phyloP scores from a whole-genome alignment of 2,329 filamentous ascomycete genomes.

The Fusarium sp. region DNA sequence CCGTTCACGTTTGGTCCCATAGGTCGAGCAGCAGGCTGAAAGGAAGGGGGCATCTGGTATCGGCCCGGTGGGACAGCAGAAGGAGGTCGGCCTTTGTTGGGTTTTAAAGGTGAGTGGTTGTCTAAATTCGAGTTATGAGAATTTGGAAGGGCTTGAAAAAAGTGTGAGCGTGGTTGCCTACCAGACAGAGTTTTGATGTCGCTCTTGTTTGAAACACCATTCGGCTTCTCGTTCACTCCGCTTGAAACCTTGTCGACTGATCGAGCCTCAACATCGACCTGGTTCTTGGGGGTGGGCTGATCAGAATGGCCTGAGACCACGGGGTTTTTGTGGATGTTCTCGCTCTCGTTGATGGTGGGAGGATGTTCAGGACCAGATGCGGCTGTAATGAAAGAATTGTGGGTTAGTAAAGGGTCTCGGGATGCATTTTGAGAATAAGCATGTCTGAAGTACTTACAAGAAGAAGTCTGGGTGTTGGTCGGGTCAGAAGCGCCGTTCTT shows the following conservation, averaged over 20 bases:
- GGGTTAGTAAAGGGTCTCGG: constrained; percentile 21
- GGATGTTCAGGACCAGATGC: constrained; percentile 32
- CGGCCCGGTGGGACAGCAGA: constrained; percentile 48
- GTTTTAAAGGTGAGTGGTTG: constrained; percentile 26
- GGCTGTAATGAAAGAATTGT: constrained; percentile 10
- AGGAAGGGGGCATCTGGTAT: constrained; percentile 58
- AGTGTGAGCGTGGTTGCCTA: constrained; percentile 13
- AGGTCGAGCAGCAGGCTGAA: constrained; percentile 51
- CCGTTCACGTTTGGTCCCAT: constrained; percentile 47
- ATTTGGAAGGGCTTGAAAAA: neutral
- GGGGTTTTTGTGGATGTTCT: constrained; percentile 26
- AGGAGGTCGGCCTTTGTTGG: constrained; percentile 44
- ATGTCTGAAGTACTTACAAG: constrained; percentile 37
- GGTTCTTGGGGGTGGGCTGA: constrained; percentile 38
- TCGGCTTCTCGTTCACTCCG: constrained; percentile 24
- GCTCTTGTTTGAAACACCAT: constrained; percentile 24
- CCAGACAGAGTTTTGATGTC: constrained; percentile 30
- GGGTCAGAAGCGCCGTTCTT: constrained; percentile 11
- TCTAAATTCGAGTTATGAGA: constrained; percentile 22
- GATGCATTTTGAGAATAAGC: neutral
- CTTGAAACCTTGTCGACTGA: constrained; percentile 6
- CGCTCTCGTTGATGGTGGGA: constrained; percentile 21
- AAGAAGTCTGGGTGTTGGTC: constrained; percentile 25
- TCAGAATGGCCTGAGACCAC: constrained; percentile 30
- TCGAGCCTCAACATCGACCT: constrained; percentile 17